Evolutionary conservation across 2,329 filamentous ascomycete genomes (phyloP).

Genomic region (Beauveria rudraprayagi): DNA sequence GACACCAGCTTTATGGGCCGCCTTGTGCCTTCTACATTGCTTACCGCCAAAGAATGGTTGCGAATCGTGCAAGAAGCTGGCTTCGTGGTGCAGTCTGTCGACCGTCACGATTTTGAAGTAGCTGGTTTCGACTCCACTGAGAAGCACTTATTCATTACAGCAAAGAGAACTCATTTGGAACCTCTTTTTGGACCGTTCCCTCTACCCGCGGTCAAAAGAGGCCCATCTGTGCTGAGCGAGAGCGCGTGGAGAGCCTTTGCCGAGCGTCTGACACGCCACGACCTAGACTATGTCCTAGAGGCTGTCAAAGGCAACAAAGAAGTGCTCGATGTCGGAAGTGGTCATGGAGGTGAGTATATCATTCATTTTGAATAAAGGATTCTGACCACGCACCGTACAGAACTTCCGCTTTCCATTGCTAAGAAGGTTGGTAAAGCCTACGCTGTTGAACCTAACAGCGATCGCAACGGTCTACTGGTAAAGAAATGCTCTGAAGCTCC

Average conservation of each 20-base stretch:
- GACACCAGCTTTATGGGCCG: neutral
- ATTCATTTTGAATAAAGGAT: too few relatives aligned
- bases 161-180: neutral
- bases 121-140: neutral
- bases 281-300: neutral
- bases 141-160: neutral
- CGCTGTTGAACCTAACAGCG: slow-evolving; percentile 1
- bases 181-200: neutral
- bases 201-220: neutral
- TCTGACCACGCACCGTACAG: neutral
- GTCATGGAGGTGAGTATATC: neutral
- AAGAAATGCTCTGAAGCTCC: neutral
- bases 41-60: neutral
- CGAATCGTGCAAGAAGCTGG: neutral
- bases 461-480: neutral
- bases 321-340: neutral
- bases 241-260: neutral
- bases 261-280: neutral
- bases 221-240: neutral
- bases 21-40: neutral
- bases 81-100: neutral
- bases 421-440: neutral
- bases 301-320: neutral
- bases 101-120: neutral
- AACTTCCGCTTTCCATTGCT: neutral